Evolutionary conservation across 257 asterid genomes (phyloP).

Genomic region (Buddleja alternifolia): DNA sequence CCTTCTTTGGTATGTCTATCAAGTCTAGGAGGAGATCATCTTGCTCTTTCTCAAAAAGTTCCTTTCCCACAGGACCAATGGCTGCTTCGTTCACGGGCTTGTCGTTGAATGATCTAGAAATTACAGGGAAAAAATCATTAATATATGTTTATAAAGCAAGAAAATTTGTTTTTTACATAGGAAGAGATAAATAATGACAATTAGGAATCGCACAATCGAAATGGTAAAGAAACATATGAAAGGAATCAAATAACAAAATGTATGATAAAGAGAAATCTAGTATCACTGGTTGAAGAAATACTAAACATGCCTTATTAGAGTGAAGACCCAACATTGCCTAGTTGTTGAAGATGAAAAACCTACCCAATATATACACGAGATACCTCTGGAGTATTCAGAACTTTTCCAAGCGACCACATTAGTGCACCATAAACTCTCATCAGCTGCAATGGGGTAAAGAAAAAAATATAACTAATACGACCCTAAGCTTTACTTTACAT

Average conservation of each 20-base stretch:
- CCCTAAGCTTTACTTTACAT: background rate
- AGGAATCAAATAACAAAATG: background rate
- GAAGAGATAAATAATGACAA: no score
- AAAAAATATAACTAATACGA: conserved; percentile 4
- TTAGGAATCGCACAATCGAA: background rate
- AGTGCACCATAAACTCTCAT: conserved; percentile 99
- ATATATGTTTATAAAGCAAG: background rate
- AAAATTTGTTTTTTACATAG: background rate
- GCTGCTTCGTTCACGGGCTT: conserved; percentile 71
- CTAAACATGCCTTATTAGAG: background rate
- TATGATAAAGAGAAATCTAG: background rate
- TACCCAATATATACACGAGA: conserved; percentile 95
- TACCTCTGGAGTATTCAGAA: conserved; percentile 91
- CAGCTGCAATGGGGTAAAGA: conserved; percentile 48
- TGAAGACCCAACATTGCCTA: background rate
- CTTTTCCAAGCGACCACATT: conserved; percentile 99
- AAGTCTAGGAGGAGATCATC: conserved; percentile 87
- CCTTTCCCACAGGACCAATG: conserved; percentile 74
- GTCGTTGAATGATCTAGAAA: conserved; percentile 80
- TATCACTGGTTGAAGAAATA: background rate
- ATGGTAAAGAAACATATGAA: background rate
- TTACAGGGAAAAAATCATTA: background rate
- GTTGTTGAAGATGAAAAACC: no score
- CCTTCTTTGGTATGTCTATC: conserved; percentile 92
- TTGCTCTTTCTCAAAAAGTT: conserved; percentile 92